A percentile compares a stretch with the other conserved stretches of the same genome.
These are phyloP conservation scores for Trichosporon coremiiforme DNA, from an alignment of 1,284 basidiomycete species.

Conservation along the genomic window DNA sequence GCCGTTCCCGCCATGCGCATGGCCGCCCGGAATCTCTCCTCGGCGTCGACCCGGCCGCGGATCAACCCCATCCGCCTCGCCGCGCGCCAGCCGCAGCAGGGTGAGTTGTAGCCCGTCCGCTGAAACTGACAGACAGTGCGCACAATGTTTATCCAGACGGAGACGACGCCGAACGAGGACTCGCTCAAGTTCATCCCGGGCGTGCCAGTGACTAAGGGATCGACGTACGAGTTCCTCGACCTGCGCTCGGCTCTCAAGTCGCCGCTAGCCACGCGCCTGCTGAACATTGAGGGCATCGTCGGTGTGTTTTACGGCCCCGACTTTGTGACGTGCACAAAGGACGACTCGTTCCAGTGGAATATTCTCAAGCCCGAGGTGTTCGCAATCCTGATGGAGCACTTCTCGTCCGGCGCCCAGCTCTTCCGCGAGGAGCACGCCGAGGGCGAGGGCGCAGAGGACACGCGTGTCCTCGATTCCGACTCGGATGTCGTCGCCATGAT, in stretches of 20 bases:
- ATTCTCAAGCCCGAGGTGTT: constrained; percentile 98
- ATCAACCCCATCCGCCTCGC: not conserved
- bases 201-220: constrained; percentile 74
- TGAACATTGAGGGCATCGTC: constrained; percentile 88
- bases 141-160: constrained; percentile 96
- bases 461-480: constrained; percentile 91
- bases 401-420: constrained; percentile 81
- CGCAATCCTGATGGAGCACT: constrained; percentile 96
- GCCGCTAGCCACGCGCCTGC: constrained; percentile 86
- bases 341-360: constrained; percentile 80
- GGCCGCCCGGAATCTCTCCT: not conserved
- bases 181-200: constrained; percentile 98
- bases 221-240: constrained; percentile 88
- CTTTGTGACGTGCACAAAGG: constrained; percentile 95
- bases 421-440: constrained; percentile 68
- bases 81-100: constrained; percentile 6
- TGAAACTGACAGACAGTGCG: constrained; percentile 64
- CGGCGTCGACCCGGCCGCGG: constrained; percentile 1
- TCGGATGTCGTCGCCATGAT: constrained; percentile 98
- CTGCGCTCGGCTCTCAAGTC: constrained; percentile 78
- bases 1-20: not conserved
- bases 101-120: too few relatives aligned
- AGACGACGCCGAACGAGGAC: constrained; percentile 94
- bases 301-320: constrained; percentile 95
- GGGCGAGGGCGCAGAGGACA: constrained; percentile 87